phyloP scores from a whole-genome alignment of 2,329 filamentous ascomycete species.

The Endothia cerciana region DNA sequence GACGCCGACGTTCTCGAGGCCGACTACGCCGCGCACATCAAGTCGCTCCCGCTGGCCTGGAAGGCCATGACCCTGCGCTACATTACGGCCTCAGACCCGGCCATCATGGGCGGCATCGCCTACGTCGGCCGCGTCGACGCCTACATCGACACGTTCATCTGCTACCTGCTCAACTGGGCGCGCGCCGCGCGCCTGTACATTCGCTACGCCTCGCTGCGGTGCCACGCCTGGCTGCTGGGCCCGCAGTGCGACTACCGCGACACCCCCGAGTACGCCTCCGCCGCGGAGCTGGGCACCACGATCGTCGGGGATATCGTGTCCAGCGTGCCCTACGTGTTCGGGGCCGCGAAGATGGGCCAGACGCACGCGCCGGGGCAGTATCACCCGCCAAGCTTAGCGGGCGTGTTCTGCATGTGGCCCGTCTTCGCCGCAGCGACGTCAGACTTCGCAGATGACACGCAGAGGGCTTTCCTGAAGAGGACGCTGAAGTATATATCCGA shows the following conservation, averaged over 20 bases:
- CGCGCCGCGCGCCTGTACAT: constrained; percentile 27
- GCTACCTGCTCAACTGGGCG: constrained; percentile 29
- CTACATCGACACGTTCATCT: constrained; percentile 29
- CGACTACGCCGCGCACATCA: constrained; percentile 26
- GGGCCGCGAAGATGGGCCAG: constrained; percentile 6
- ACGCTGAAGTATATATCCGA: constrained; percentile 27
- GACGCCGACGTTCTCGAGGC: constrained; percentile 27
- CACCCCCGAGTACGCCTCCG: constrained; percentile 19
- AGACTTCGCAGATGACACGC: constrained; percentile 25
- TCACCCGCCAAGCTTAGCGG: constrained; percentile 24
- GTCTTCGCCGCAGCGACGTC: constrained; percentile 29
- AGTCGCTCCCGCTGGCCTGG: constrained; percentile 21
- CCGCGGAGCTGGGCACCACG: neutral
- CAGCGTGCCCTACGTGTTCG: constrained; percentile 28
- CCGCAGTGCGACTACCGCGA: constrained; percentile 24
- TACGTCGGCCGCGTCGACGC: constrained; percentile 26
- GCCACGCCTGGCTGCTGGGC: constrained; percentile 25
- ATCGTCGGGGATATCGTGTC: constrained; percentile 24
- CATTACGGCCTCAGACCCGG: constrained; percentile 15
- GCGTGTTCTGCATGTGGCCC: constrained; percentile 28
- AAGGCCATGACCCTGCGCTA: constrained; percentile 26
- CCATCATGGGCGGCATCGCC: constrained; percentile 23
- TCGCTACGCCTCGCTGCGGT: constrained; percentile 26
- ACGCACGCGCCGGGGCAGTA: neutral
- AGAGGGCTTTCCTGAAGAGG: constrained; percentile 26